Conservation (phyloP, 495 filamentous ascomycete species). For the Talaromyces ruber region DNA sequence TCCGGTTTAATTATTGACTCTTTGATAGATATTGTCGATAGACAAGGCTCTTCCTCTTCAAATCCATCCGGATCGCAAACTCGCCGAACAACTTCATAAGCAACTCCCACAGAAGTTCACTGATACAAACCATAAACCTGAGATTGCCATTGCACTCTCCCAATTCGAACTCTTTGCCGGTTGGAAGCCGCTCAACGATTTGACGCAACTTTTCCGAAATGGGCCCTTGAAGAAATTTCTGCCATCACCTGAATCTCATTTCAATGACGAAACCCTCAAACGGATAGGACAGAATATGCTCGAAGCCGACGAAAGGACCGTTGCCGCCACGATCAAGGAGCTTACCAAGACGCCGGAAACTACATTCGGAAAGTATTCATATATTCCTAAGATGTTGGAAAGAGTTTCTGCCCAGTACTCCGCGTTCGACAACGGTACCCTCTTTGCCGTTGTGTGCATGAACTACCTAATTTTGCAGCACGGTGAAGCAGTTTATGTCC, state of each 20-base stretch:
- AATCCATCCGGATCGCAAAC: slow-evolving; percentile 62
- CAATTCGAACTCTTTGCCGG: slow-evolving; percentile 74
- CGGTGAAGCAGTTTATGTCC: slow-evolving; percentile 65
- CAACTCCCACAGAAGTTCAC: slow-evolving; percentile 56
- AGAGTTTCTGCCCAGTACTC: slow-evolving; percentile 60
- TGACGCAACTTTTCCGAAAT: slow-evolving; percentile 51
- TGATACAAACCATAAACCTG: slow-evolving; percentile 74
- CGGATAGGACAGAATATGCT: slow-evolving; percentile 49
- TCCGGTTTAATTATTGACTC: background rate
- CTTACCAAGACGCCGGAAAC: slow-evolving; percentile 38
- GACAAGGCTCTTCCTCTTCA: slow-evolving; percentile 74
- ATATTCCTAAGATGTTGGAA: slow-evolving; percentile 54
- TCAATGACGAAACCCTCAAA: slow-evolving; percentile 55
- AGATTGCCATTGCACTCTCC: slow-evolving; percentile 69
- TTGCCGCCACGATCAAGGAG: slow-evolving; percentile 39
- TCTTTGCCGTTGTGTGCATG: slow-evolving; percentile 60
- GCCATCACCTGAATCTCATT: slow-evolving; percentile 29
- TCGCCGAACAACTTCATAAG: slow-evolving; percentile 54
- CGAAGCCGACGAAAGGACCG: slow-evolving; percentile 38
- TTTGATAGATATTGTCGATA: slow-evolving; percentile 58
- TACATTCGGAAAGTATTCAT: slow-evolving; percentile 43
- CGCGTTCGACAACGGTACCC: slow-evolving; percentile 42
- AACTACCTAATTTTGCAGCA: slow-evolving; percentile 61
- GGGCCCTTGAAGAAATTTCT: slow-evolving; percentile 46
- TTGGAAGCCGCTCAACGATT: slow-evolving; percentile 58